Conservation (phyloP, 2,329 filamentous ascomycete species). For the Colletotrichum paranaense region DNA sequence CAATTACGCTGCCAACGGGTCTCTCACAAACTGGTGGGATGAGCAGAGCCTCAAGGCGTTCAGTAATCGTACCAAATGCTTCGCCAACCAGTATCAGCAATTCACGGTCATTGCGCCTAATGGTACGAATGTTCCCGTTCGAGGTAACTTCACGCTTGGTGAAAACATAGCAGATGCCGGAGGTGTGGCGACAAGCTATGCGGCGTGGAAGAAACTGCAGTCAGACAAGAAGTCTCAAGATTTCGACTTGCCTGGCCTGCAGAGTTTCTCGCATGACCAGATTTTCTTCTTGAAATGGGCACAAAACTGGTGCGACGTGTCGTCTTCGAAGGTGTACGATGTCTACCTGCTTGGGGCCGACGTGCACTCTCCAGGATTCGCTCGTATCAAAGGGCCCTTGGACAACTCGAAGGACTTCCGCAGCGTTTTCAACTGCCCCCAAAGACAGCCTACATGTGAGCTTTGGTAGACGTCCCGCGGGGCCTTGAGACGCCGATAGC, state of each 20-base stretch:
- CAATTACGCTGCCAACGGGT: conserved; percentile 72
- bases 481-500: neutral
- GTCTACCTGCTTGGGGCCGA: conserved; percentile 69
- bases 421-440: conserved; percentile 73
- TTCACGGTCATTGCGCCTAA: conserved; percentile 68
- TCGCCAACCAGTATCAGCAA: conserved; percentile 72
- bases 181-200: conserved; percentile 70
- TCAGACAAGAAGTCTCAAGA: conserved; percentile 57
- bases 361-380: conserved; percentile 72
- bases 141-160: conserved; percentile 71
- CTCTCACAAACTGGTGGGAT: conserved; percentile 75
- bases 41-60: conserved; percentile 68
- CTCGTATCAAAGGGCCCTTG: conserved; percentile 71
- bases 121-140: conserved; percentile 67
- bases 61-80: conserved; percentile 69
- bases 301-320: conserved; percentile 75
- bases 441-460: conserved; percentile 75
- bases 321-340: conserved; percentile 62
- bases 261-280: conserved; percentile 73
- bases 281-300: conserved; percentile 75
- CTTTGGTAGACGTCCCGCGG: conserved; percentile 64
- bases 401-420: conserved; percentile 75
- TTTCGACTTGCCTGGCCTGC: conserved; percentile 66
- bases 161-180: conserved; percentile 81
- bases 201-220: conserved; percentile 73